These are phyloP conservation scores for Helicostylum pulchrum DNA, from an alignment of 192 early-diverging fungal genomes.

Conservation along the genomic window DNA sequence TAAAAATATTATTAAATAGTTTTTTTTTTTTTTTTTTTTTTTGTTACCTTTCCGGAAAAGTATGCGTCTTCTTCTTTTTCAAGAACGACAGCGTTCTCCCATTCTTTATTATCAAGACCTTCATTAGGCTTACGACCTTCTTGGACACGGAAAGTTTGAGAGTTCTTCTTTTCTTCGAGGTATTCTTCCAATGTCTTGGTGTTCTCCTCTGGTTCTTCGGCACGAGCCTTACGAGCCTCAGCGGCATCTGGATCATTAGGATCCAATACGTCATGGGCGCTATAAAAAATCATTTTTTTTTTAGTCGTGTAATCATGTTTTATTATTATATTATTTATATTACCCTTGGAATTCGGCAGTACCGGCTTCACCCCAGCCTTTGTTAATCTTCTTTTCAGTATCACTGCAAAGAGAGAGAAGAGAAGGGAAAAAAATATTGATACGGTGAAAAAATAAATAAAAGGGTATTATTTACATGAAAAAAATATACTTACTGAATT, in stretches of 20 bases:
- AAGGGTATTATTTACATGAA: not conserved
- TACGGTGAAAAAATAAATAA: not conserved
- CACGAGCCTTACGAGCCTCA: conserved; percentile 36
- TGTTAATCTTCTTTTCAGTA: conserved; percentile 86
- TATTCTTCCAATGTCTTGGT: conserved; percentile 86
- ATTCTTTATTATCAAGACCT: conserved; percentile 77
- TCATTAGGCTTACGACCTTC: conserved; percentile 82
- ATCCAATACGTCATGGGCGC: conserved; percentile 17
- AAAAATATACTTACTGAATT: conserved; percentile 31
- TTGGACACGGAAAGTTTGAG: conserved; percentile 45
- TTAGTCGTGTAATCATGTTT: not conserved
- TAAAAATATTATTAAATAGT: too few species aligned
- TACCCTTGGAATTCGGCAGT: conserved; percentile 52
- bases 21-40: not conserved
- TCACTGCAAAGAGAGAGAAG: conserved; percentile 38
- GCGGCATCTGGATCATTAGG: conserved; percentile 26
- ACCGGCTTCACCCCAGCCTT: conserved; percentile 71
- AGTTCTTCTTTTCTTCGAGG: conserved; percentile 62
- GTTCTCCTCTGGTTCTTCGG: conserved; percentile 61
- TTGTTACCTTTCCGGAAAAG: conserved; percentile 60
- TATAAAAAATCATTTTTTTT: conserved; percentile 6
- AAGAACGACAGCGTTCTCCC: conserved; percentile 71
- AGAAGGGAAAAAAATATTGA: not conserved
- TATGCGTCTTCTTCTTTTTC: conserved; percentile 74
- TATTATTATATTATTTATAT: conserved; percentile 3